These are phyloP conservation scores for Echinosophora koreensis DNA, from an alignment of 306 rosid species.

Conservation along the genomic window DNA sequence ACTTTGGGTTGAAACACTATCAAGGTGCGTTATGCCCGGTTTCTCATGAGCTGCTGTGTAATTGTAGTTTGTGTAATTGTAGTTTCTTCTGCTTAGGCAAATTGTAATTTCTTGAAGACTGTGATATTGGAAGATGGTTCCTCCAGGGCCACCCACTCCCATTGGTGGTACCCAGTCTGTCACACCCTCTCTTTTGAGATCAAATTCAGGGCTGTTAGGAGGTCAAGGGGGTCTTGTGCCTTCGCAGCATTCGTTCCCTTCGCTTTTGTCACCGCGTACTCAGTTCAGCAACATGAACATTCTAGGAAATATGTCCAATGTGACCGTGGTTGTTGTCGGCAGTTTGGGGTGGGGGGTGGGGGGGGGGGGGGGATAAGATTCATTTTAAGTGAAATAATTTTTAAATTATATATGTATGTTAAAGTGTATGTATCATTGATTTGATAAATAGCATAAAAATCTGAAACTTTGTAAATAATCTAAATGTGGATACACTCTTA, in stretches of 20 bases:
- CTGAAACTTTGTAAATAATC: too few relatives aligned
- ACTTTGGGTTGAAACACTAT: slow-evolving; percentile 53
- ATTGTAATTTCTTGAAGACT: slow-evolving; percentile 54
- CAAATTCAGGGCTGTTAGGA: slow-evolving; percentile 90
- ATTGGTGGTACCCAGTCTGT: slow-evolving; percentile 92
- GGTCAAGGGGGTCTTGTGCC: slow-evolving; percentile 83
- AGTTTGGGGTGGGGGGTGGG: too few relatives aligned
- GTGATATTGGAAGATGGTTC: slow-evolving; percentile 69
- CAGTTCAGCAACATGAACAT: slow-evolving; percentile 77
- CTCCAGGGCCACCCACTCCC: slow-evolving; percentile 89
- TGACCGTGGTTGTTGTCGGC: too few relatives aligned
- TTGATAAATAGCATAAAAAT: too few relatives aligned
- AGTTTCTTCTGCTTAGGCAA: slow-evolving; percentile 53
- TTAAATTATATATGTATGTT: too few relatives aligned
- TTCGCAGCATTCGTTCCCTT: slow-evolving; percentile 72
- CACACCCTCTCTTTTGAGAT: slow-evolving; percentile 78
- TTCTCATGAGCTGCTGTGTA: slow-evolving; percentile 44
- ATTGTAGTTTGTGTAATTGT: slow-evolving; percentile 58
- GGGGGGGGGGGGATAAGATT: too few relatives aligned
- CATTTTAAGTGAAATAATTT: too few relatives aligned
- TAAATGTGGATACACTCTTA: too few relatives aligned
- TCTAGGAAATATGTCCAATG: slow-evolving; percentile 83
- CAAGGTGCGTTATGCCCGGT: slow-evolving; percentile 50
- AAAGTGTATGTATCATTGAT: too few relatives aligned
- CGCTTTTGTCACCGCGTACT: slow-evolving; percentile 79